phyloP scores from a whole-genome alignment of 1,284 basidiomycete species.

The Amylostereum chailletii region DNA sequence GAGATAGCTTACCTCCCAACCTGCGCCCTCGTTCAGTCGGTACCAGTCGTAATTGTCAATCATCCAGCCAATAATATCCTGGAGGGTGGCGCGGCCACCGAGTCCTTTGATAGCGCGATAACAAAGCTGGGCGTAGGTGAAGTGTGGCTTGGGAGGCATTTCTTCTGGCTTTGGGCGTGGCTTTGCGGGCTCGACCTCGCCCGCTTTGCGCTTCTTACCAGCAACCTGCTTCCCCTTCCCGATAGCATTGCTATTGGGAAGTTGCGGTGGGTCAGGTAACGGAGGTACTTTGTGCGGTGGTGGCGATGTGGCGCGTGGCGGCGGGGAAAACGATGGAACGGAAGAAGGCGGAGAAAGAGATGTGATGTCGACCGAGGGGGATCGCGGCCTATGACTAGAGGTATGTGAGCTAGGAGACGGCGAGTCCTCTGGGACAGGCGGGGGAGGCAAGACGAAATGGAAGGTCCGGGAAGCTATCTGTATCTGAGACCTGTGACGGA shows the following conservation, averaged over 20 bases:
- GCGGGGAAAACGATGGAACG: constrained; percentile 63
- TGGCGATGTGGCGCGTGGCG: constrained; percentile 28
- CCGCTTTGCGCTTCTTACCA: constrained; percentile 57
- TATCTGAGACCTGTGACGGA: constrained; percentile 76
- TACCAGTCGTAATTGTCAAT: constrained; percentile 86
- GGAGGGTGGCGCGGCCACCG: constrained; percentile 80
- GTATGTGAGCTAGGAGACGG: constrained; percentile 65
- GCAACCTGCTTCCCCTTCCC: constrained; percentile 35
- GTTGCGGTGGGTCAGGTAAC: constrained; percentile 24
- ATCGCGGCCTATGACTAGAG: constrained; percentile 51
- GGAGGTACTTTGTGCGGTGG: constrained; percentile 22
- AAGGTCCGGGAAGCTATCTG: constrained; percentile 98
- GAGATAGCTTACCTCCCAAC: constrained; percentile 70
- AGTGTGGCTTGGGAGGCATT: constrained; percentile 71
- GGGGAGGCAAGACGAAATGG: constrained; percentile 86
- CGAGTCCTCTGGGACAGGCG: constrained; percentile 63
- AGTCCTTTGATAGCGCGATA: constrained; percentile 72
- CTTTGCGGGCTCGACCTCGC: constrained; percentile 30
- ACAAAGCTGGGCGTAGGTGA: constrained; percentile 74
- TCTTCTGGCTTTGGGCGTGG: constrained; percentile 55
- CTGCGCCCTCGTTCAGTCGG: constrained; percentile 66
- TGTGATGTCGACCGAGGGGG: constrained; percentile 65
- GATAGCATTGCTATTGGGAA: constrained; percentile 57
- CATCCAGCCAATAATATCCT: constrained; percentile 91
- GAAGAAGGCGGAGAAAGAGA: constrained; percentile 78